Base-by-base conservation (phyloP, 108 stramenopile species). In the Mayamaea pseudoterrestris region DNA sequence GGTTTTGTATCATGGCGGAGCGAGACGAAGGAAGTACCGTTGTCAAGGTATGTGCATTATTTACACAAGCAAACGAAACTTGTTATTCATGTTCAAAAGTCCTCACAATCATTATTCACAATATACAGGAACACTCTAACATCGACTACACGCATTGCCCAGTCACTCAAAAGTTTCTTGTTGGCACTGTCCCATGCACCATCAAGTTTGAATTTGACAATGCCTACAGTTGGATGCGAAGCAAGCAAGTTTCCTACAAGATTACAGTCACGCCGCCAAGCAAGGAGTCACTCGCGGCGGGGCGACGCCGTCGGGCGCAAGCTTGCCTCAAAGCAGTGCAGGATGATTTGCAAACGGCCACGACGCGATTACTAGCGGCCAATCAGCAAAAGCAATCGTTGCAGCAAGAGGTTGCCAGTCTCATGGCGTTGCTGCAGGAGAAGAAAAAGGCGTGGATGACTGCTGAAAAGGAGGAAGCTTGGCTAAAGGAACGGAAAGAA, bases 151-250 rank as follows among this genome's bases (percentile, higher is more conserved):
- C 74, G 46, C 23, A 76, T 31, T 63, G 66, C 27, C 73, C 85
- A 34, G 62, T 92, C 7, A 82, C 73, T 31, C 84, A 85, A 0
- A 86, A 83, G 50, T 91, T 91, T 50, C 58, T 91, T 11, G 90
- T 91, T 6, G 84, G 84, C 2, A 60, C 69, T 12, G 90, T 86
- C 8, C 90, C 90, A 24, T 91, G 84, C 50, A 60, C 75, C 28
- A 41, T 86, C 5, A 54, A 74, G 2, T 84, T 92, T 65, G 57
- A 63, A 12, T 87, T 83, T 52, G 82, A 82, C 51, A 92, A 92
- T 65, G 75, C 80, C 17, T 92, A 78, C 55, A 84, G 82, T 30
- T 92, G 90, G 90, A 75, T 87, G 50, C 67, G 81, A 16, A 80
- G 84, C 47, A 92, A 92, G 76, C 55, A 55, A 18, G 61, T 91